Evolutionary conservation across 2,329 filamentous ascomycete genomes (phyloP).

Genomic region (Malbranchea zuffiana): DNA sequence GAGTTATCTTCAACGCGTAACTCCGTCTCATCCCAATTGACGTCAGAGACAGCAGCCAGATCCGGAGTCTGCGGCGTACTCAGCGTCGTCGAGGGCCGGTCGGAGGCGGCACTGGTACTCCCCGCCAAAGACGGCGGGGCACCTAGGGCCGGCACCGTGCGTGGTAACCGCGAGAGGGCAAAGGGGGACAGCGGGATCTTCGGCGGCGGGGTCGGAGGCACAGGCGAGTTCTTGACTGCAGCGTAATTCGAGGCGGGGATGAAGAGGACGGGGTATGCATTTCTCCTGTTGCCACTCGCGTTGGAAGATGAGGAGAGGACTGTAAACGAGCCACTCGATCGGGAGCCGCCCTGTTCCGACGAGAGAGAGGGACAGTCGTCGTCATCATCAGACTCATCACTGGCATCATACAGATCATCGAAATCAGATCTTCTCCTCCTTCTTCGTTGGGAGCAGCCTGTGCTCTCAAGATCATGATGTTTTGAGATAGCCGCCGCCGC

Average conservation of each 20-base stretch:
- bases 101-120: conserved; percentile 59
- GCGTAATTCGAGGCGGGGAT: conserved; percentile 44
- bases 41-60: conserved; percentile 46
- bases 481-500: no score
- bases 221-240: conserved; percentile 43
- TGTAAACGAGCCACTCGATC: conserved; percentile 31
- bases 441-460: no score
- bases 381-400: conserved; percentile 54
- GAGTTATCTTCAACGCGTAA: conserved; percentile 27
- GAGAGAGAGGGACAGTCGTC: conserved; percentile 44
- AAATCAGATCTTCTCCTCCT: conserved; percentile 43
- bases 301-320: conserved; percentile 25
- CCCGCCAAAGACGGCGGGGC: conserved; percentile 83
- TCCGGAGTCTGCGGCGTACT: conserved; percentile 80
- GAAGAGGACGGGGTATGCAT: conserved; percentile 46
- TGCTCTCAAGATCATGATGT: no score
- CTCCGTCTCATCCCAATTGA: conserved; percentile 47
- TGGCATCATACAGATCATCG: conserved; percentile 78
- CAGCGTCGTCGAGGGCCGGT: conserved; percentile 63
- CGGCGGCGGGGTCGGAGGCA: conserved; percentile 40
- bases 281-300: conserved; percentile 33
- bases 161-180: conserved; percentile 59
- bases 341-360: conserved; percentile 34
- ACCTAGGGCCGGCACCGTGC: conserved; percentile 61
- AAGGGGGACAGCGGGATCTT: conserved; percentile 65